Conservation (phyloP, 83 land plant species). For the Picea engelmannii region DNA sequence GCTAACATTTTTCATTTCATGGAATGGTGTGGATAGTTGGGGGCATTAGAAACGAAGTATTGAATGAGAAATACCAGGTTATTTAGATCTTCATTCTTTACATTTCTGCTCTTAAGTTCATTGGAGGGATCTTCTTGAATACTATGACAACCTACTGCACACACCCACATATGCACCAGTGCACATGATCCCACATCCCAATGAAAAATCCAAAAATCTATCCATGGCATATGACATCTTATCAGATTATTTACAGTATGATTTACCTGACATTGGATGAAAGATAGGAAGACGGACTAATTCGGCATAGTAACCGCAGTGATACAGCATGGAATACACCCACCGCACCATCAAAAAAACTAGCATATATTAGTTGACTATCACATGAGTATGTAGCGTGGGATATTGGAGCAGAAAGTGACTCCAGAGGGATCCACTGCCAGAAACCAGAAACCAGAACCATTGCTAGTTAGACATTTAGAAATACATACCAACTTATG, state of each 20-base stretch:
- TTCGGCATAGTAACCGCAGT: slow-evolving; percentile 66
- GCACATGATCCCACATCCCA: neutral
- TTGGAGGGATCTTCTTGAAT: neutral
- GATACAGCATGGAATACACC: slow-evolving; percentile 72
- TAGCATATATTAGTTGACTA: slow-evolving; percentile 71
- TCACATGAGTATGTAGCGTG: slow-evolving; percentile 82
- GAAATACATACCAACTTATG: neutral
- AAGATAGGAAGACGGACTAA: slow-evolving; percentile 61
- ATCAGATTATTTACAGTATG: neutral
- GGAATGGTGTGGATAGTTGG: too few relatives aligned
- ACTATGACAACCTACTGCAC: neutral
- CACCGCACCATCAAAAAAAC: slow-evolving; percentile 74
- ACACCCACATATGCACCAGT: neutral
- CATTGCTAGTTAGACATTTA: neutral
- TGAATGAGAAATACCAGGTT: neutral
- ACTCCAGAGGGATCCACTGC: slow-evolving; percentile 76
- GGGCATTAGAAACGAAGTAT: neutral
- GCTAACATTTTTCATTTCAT: neutral
- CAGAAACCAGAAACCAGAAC: neutral
- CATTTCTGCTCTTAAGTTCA: neutral
- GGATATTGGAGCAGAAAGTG: slow-evolving; percentile 56
- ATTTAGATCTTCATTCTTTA: neutral
- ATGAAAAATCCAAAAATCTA: neutral
- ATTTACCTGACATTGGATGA: slow-evolving; percentile 59
- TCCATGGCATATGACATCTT: neutral